Percentiles rank a stretch among this genome's conserved stretches.
Conservation (phyloP, 345 rosid genomes). For the Populus simonii region DNA sequence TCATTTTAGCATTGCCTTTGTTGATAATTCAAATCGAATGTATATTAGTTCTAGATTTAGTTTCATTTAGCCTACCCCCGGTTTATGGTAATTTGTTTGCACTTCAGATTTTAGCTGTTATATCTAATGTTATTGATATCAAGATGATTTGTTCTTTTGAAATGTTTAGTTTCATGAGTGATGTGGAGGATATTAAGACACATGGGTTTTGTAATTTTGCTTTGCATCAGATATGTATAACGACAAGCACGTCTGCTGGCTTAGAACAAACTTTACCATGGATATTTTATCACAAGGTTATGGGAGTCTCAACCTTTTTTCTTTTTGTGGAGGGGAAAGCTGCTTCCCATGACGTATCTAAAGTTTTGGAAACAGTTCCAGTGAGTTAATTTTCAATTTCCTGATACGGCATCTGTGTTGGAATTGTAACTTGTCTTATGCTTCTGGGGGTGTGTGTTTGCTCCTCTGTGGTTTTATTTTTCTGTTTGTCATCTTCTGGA, state of each 20-base stretch:
- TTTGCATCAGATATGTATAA: slow-evolving; percentile 66
- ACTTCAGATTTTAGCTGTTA: not conserved
- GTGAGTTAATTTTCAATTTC: slow-evolving; percentile 43
- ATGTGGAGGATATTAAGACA: not conserved
- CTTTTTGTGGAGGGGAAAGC: slow-evolving; percentile 97
- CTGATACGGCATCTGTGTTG: not conserved
- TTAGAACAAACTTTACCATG: slow-evolving; percentile 84
- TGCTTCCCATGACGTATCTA: slow-evolving; percentile 64
- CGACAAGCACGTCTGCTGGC: slow-evolving; percentile 91
- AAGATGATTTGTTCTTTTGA: not conserved
- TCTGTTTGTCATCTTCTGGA: not conserved
- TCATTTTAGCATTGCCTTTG: not conserved
- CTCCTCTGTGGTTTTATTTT: slow-evolving; percentile 9
- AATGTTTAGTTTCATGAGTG: not conserved
- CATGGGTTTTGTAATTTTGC: not conserved
- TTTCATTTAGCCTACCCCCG: not conserved
- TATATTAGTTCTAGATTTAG: not conserved
- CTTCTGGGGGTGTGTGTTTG: slow-evolving; percentile 2
- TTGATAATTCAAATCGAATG: not conserved
- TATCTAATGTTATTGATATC: not conserved
- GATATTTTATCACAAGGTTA: slow-evolving; percentile 85
- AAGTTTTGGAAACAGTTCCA: slow-evolving; percentile 66
- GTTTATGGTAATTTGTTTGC: not conserved
- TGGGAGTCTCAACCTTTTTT: slow-evolving; percentile 79
- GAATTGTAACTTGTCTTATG: not conserved